phyloP scores from a whole-genome alignment of 352 stramenopile species.

The Globisporangium nunn region DNA sequence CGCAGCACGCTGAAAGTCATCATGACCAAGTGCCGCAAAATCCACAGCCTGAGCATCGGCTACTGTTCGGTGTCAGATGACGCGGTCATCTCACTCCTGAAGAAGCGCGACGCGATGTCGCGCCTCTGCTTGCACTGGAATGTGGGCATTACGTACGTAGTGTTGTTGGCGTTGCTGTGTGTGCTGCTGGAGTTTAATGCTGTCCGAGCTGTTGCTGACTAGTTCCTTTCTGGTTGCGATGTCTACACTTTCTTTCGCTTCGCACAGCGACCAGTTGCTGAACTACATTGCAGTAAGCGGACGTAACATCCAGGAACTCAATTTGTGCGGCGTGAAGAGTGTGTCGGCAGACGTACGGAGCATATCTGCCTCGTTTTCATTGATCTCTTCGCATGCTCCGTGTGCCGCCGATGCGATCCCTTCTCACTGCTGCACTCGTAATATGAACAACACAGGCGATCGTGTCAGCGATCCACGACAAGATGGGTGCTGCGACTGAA shows the following conservation, averaged over 20 bases:
- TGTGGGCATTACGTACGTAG: slow-evolving; percentile 73
- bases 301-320: slow-evolving; percentile 81
- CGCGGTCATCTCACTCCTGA: slow-evolving; percentile 76
- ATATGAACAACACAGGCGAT: slow-evolving; percentile 27
- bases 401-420: not conserved
- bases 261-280: slow-evolving; percentile 65
- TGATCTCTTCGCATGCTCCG: not conserved
- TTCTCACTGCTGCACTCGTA: not conserved
- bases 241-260: not conserved
- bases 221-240: not conserved
- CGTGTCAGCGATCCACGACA: slow-evolving; percentile 65
- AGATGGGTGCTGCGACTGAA: slow-evolving; percentile 60
- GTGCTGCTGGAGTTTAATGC: not conserved
- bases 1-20: slow-evolving; percentile 78
- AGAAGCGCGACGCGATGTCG: slow-evolving; percentile 74
- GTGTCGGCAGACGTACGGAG: slow-evolving; percentile 62
- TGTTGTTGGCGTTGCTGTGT: not conserved
- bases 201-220: not conserved
- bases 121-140: slow-evolving; percentile 84
- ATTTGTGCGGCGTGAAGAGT: slow-evolving; percentile 83
- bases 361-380: not conserved
- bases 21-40: slow-evolving; percentile 85
- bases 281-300: slow-evolving; percentile 64
- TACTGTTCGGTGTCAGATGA: slow-evolving; percentile 86
- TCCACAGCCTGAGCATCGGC: slow-evolving; percentile 80